Conservation (phyloP, 1,139 yeast species). For the Meyerozyma athensensis region DNA sequence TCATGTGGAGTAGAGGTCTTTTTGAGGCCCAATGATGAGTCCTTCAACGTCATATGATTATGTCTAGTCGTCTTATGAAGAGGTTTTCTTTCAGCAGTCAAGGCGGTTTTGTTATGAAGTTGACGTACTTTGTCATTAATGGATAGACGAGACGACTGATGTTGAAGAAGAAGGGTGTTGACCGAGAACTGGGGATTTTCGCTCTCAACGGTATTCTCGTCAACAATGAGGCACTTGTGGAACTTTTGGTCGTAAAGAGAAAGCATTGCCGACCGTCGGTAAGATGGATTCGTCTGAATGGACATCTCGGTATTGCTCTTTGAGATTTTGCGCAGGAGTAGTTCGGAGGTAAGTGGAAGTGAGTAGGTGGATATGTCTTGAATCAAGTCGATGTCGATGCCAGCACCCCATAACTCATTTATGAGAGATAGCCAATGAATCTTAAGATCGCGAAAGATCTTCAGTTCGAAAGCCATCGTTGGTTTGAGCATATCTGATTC, state of each 20-base stretch:
- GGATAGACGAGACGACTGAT: slow-evolving; percentile 36
- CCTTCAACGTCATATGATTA: slow-evolving; percentile 38
- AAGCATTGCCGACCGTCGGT: slow-evolving; percentile 52
- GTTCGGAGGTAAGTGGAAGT: slow-evolving; percentile 27
- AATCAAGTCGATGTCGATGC: slow-evolving; percentile 21
- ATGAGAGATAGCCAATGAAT: slow-evolving; percentile 36
- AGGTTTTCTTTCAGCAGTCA: slow-evolving; percentile 4
- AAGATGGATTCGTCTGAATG: slow-evolving; percentile 46
- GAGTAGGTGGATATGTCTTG: slow-evolving; percentile 19
- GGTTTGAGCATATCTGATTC: slow-evolving; percentile 26
- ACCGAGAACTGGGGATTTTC: slow-evolving; percentile 41
- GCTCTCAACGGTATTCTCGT: slow-evolving; percentile 16
- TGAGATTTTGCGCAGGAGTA: slow-evolving; percentile 18
- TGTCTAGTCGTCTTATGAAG: slow-evolving; percentile 17
- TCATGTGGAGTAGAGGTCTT: slow-evolving; percentile 17
- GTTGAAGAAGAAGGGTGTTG: slow-evolving; percentile 36
- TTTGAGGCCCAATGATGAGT: slow-evolving; percentile 39
- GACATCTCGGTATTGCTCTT: slow-evolving; percentile 37
- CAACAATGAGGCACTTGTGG: slow-evolving; percentile 34
- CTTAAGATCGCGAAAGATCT: slow-evolving; percentile 42
- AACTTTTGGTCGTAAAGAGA: slow-evolving; percentile 44
- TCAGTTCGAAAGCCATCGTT: slow-evolving; percentile 31
- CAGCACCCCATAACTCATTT: slow-evolving; percentile 31
- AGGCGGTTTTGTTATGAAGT: slow-evolving; percentile 10
- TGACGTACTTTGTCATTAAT: slow-evolving; percentile 30